These are phyloP conservation scores for Colletotrichum kahawae DNA, from an alignment of 2,329 filamentous ascomycete genomes.

Conservation along the genomic window DNA sequence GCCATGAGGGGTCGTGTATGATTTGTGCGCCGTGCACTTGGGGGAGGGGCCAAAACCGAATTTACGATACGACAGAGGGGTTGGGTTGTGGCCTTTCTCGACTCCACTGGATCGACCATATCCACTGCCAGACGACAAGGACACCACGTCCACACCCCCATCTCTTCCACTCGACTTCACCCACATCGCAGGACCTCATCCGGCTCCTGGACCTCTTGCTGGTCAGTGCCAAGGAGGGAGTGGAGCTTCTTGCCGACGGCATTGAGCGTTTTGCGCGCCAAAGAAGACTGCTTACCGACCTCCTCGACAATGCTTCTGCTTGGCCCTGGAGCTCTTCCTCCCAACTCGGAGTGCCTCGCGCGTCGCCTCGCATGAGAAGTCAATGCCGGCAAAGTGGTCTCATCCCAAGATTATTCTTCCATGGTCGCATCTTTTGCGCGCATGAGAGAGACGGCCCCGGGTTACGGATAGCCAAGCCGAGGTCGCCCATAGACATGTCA, in stretches of 20 bases:
- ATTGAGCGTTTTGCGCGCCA: constrained; percentile 1
- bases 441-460: background rate
- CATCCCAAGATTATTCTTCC: background rate
- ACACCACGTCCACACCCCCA: background rate
- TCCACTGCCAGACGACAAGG: constrained; percentile 11
- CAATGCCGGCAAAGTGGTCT: constrained; percentile 1
- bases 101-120: constrained; percentile 19
- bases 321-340: background rate
- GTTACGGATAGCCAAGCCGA: background rate
- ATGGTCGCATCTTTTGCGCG: background rate
- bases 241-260: background rate
- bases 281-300: background rate
- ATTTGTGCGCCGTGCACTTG: constrained; percentile 11
- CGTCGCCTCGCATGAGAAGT: constrained; percentile 1
- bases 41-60: constrained; percentile 15
- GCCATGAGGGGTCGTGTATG: background rate
- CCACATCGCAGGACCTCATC: background rate
- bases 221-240: background rate
- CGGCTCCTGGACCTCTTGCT: background rate
- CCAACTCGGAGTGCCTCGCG: background rate
- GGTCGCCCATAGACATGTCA: background rate
- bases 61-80: constrained; percentile 15
- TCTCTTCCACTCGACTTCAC: background rate
- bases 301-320: background rate
- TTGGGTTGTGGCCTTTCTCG: constrained; percentile 7